Evolutionary conservation across 768 basidiomycete genomes (phyloP), one percentile per base, ranked within the genome.

Genomic region (Suillus ampliporus): DNA sequence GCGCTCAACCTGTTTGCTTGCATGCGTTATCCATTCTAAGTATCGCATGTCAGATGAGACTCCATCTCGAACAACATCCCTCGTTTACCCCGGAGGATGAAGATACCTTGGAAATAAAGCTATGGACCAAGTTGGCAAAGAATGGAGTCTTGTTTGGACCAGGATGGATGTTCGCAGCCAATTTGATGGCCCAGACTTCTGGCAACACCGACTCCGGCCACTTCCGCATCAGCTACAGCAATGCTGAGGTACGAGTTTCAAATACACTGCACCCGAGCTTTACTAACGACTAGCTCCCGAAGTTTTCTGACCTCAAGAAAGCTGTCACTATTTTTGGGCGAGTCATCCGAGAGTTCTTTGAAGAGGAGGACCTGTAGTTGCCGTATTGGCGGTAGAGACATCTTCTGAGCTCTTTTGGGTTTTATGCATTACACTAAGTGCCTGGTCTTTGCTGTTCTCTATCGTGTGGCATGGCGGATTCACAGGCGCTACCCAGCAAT

Each of bases 141-240:
- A 81, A 81, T 23, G 84, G 86, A 17, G 80, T 94, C 35, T 78
- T 94, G 44, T 75, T 91, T 58, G 84, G 80, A 0, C 90, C 91
- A 48, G 91, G 90, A 67, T 78, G 61, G 61, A 54, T 65, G 4
- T 63, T 50, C 35, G 52, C 41, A 17, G 35, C 60, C 28, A 50
- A 47, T 48, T 17, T 19, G 44, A n/a, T 80, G 79, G 80, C 13
- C 26, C 43, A 15, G 64, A 47, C n/a, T 69, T 72, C 79, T 23
- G 74, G 58, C 2, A 61, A 66, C 8, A 57, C 62, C 17, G 66
- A 69, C 37, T 65, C 74, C 26, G 87, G 86, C 1, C 86, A 89
- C 68, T 83, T 85, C 71, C 81, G 87, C 4, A 72, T 88, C 53
- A 84, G 82, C 68, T 88, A 85, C 72, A 87, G 86, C 67, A 80